phyloP scores from a whole-genome alignment of 768 basidiomycete species.

The Agrocybe praecox region DNA sequence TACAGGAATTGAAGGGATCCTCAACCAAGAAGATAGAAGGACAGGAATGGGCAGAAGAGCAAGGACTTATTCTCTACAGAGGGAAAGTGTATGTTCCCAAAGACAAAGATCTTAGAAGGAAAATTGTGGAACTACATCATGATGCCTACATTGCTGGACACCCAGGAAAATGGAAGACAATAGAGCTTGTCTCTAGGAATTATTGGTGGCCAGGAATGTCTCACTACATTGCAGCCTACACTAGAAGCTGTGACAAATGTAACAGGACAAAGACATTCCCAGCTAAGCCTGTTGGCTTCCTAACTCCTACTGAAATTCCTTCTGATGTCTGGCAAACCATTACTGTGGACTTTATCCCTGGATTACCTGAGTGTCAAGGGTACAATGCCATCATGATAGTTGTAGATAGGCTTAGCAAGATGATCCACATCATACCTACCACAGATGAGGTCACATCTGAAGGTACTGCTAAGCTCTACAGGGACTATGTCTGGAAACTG shows the following conservation, averaged over 20 bases:
- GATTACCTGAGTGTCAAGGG: slow-evolving; percentile 19
- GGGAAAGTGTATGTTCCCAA: slow-evolving; percentile 28
- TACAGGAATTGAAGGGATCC: too few relatives aligned
- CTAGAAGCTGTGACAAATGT: slow-evolving; percentile 31
- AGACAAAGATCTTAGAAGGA: slow-evolving; percentile 1
- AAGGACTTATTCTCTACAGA: slow-evolving; percentile 1
- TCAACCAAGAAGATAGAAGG: not conserved
- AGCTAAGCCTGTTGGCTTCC: slow-evolving; percentile 6
- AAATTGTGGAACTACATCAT: slow-evolving; percentile 13
- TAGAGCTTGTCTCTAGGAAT: slow-evolving; percentile 26
- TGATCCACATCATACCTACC: slow-evolving; percentile 17
- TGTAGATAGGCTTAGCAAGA: slow-evolving; percentile 13
- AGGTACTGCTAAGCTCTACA: too few relatives aligned
- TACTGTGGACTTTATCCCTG: slow-evolving; percentile 28
- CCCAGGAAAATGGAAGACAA: slow-evolving; percentile 30
- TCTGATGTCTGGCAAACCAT: slow-evolving; percentile 32
- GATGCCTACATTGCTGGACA: slow-evolving; percentile 29
- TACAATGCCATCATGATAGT: slow-evolving; percentile 36
- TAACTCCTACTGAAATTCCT: slow-evolving; percentile 17
- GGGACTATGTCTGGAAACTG: slow-evolving; percentile 15
- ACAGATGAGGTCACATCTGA: too few relatives aligned
- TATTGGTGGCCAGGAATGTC: slow-evolving; percentile 25
- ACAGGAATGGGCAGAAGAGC: not conserved
- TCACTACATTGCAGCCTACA: slow-evolving; percentile 17
- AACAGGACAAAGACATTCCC: slow-evolving; percentile 31